Base-by-base conservation (phyloP, 2,329 filamentous ascomycete genomes). In the Sarocladium strictum region DNA sequence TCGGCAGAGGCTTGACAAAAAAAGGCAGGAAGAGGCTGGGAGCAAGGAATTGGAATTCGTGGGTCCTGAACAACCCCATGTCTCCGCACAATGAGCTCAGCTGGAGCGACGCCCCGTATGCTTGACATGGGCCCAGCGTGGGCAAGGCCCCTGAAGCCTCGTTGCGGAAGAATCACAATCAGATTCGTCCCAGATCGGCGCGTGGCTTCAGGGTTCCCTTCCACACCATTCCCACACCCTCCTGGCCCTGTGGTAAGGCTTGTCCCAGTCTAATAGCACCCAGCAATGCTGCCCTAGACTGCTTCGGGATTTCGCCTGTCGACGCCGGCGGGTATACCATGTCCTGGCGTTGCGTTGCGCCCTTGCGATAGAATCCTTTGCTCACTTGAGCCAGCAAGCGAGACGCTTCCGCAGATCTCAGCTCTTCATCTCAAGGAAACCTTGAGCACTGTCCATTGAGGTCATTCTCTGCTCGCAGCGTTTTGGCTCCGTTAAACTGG, bases 121-220 rank as follows among this genome's bases (percentile, higher is more conserved):
- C 19, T 27, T 17, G 19, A 15, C 24, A 47, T 47, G 21, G 21
- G 12, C 9, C 35, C 43, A 27, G 6, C 24, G 24, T 47, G 23
- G 43, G 24, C 12, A 47, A 12, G 43, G 12, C 43, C 43, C 43
- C 24, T 23, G 24, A 24, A n/a, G 14, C 21, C 43, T 27, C 21
- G 43, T 27, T 47, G 47, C 47, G 47, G 27, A 51, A 51, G 47
- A 51, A 51, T n/a, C 47, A 32, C 47, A 51, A 29, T 51, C 47
- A 51, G 47, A 51, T 51, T 51, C 23, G 35, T 19, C 26, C 47
- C 47, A 26, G 47, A 35, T 51, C 47, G 47, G 47, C 47, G 47
- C 47, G 47, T 51, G 47, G 47, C 47, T 51, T 51, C 47, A 51
- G 47, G 47, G 47, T 51, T 51, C 47, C 47, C 27, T 33, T 51